Base-by-base conservation (phyloP, 352 stramenopile species). In the Globisporangium heterothallicum region DNA sequence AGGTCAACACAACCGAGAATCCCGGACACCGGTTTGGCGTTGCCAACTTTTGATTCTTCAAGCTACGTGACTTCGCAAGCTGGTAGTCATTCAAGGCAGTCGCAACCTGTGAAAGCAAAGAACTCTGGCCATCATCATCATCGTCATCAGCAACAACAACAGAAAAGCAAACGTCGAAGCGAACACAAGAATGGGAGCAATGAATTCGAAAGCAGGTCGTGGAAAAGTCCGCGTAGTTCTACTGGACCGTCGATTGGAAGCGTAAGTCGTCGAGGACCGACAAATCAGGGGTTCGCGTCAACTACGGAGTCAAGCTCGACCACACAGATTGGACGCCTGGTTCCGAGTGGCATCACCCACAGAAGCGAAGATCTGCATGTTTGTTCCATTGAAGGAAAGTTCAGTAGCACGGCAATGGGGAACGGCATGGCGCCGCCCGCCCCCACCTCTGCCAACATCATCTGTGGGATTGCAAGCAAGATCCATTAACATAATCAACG, bases 201-300 rank as follows among this genome's bases (percentile, higher is more conserved):
- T 14, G 38, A 38, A 14, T 19, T 13, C 29, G 38, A n/a, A 9
- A 41, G 10, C 9, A 42, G 42, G 1, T 9, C 16, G 10, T 61
- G 46, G 46, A 61, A 61, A 40, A 61, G 54, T 34, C 54, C 54
- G 12, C 48, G 54, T 22, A n/a, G 29, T 6, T 12, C 54, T 18
- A 46, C 34, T 29, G 26, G n/a, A 3, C 9, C 24, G 29, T 40
- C 25, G 45, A 44, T 16, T 14, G n/a, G n/a, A n/a, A n/a, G n/a
- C n/a, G n/a, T n/a, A n/a, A 47, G 16, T 16, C 9, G 24, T 1
- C 18, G 4, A 5, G 10, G 13, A 4, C n/a, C 19, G 12, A 26
- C 44, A 16, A 22, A 18, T 6, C 16, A 34, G n/a, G 12, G 22
- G 9, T 24, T 4, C n/a, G 26, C 24, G 3, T 27, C 36, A 38